Evolutionary conservation across 2,329 filamentous ascomycete genomes (phyloP), one percentile per base, ranked within the genome.

Genomic region (Teratosphaeria gauchensis): DNA sequence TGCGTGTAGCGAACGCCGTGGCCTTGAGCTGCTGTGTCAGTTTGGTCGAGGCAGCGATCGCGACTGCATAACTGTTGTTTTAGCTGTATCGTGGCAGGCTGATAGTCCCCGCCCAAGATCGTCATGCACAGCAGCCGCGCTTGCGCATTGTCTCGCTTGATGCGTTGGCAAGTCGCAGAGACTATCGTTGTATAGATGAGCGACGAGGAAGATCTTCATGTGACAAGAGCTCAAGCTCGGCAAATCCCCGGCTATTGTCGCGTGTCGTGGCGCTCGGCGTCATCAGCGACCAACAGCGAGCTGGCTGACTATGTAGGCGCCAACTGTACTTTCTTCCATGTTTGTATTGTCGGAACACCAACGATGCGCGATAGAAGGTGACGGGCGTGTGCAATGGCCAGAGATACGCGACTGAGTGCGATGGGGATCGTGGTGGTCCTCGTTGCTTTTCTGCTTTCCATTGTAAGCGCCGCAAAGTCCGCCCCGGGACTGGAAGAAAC

Each of bases 401-500:
- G 51, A 53, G 12, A 53, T 12, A 53, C n/a, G 11, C 8, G 51
- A 33, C 21, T 14, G 42, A 24, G 31, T 21, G n/a, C 33, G 21
- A 28, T 35, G 55, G 55, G 55, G 51, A 46, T 66, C 55, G 60
- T 66, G 54, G 58, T 68, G 42, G 62, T 62, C 58, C 57, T 68
- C 63, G 59, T 67, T 55, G 62, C 62, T 9, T 58, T 61, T 30
- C 63, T 63, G 53, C 62, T 56, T 35, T 19, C 16, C 5, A 19
- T 48, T 8, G 42, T 11, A 48, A 48, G 42, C 42, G 67, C 63
- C 48, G 66, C 66, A 57, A 71, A 71, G 56, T 65, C 69, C 58
- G 62, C 65, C 53, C 92, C 92, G 28, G 79, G 80, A 58, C 80
- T 96, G 67, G 78, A 81, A 62, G 76, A 79, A 60, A 88, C 78